A percentile compares a stretch with the other conserved stretches of the same genome.
Evolutionary conservation across 163 green algal genomes (phyloP).

Genomic region (Coccomyxa subellipsoidea): DNA sequence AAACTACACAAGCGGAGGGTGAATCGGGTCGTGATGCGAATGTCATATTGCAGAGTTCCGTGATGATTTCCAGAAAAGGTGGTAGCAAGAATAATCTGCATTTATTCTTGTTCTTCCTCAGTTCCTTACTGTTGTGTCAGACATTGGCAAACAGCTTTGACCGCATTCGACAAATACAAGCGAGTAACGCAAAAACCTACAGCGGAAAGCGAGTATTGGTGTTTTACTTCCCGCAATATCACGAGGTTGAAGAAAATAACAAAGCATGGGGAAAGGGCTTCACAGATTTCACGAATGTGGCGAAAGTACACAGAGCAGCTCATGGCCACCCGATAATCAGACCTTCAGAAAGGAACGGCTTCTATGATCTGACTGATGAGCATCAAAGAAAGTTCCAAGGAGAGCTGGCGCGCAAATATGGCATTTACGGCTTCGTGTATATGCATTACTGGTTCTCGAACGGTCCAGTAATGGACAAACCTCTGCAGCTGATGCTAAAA

Average conservation of each 20-base stretch:
- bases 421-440: background rate
- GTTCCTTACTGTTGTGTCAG: too few species aligned
- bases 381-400: background rate
- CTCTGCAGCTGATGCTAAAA: background rate
- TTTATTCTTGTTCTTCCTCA: too few species aligned
- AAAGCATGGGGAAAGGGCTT: background rate
- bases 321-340: background rate
- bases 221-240: background rate
- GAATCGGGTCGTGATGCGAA: too few species aligned
- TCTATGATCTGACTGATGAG: background rate
- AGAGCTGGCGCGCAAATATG: background rate
- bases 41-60: too few species aligned
- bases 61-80: too few species aligned
- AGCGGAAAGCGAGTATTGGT: background rate
- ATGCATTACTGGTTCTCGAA: background rate
- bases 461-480: background rate
- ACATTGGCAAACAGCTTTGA: too few species aligned
- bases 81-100: too few species aligned
- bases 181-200: too few species aligned
- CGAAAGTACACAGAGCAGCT: background rate
- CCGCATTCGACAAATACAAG: too few species aligned
- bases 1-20: too few species aligned
- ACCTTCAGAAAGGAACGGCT: background rate
- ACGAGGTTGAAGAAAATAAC: background rate
- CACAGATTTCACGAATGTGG: background rate